Percentiles rank a stretch among this genome's conserved stretches.
Conservation (phyloP, 805 yeast genomes). For the Wickerhamomyces strasburgensis region DNA sequence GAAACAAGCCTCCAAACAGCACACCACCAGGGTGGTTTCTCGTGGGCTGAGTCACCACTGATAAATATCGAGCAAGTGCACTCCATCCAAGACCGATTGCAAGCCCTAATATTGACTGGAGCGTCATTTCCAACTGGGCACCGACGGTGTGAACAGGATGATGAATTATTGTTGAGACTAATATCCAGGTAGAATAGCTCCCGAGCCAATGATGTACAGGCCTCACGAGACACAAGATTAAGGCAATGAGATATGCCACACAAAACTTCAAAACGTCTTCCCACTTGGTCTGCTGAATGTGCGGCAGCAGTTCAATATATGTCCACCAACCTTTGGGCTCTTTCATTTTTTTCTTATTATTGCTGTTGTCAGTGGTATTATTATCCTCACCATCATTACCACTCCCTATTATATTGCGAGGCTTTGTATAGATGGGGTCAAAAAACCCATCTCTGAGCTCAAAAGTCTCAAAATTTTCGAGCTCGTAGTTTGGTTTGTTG, state of each 20-base stretch:
- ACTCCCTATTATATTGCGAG: too few species aligned
- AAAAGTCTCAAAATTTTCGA: conserved; percentile 34
- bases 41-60: conserved; percentile 36
- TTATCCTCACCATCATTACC: too few species aligned
- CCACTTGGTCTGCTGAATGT: conserved; percentile 10
- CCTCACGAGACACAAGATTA: conserved; percentile 34
- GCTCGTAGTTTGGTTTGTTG: conserved; percentile 13
- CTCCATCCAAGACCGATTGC: conserved; percentile 42
- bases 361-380: conserved; percentile 7
- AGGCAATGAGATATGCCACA: conserved; percentile 36
- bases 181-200: conserved; percentile 34
- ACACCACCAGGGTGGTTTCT: conserved; percentile 42
- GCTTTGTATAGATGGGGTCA: conserved; percentile 38
- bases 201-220: conserved; percentile 41
- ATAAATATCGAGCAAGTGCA: conserved; percentile 36
- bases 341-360: neutral
- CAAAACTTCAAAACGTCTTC: conserved; percentile 15
- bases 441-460: conserved; percentile 46
- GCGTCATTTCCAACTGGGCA: conserved; percentile 41
- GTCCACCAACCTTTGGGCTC: neutral
- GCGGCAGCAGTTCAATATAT: neutral
- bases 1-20: conserved; percentile 35
- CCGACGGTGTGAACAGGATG: conserved; percentile 46
- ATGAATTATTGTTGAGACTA: conserved; percentile 37
- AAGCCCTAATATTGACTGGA: conserved; percentile 35